Percentiles rank a stretch among this genome's conserved stretches.
phyloP scores from a whole-genome alignment of 2,329 filamentous ascomycete genomes.

The Fusarium poae region DNA sequence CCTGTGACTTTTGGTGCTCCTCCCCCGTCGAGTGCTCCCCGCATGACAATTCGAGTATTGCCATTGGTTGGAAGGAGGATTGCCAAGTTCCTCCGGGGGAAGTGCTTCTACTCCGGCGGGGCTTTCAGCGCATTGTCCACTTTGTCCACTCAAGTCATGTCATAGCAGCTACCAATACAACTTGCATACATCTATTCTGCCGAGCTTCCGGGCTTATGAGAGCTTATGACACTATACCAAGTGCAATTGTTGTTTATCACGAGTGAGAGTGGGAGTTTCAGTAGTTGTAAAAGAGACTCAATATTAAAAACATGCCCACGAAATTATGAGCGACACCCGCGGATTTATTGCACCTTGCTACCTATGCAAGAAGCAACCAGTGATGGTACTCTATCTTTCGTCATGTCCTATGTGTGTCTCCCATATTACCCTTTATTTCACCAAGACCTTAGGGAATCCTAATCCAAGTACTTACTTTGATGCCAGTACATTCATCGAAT shows the following conservation, averaged over 20 bases:
- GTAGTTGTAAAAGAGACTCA: background rate
- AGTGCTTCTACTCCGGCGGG: conserved; percentile 36
- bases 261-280: background rate
- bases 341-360: background rate
- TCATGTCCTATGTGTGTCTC: background rate
- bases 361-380: background rate
- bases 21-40: conserved; percentile 43
- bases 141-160: conserved; percentile 14
- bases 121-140: conserved; percentile 25
- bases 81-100: conserved; percentile 23
- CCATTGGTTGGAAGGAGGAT: conserved; percentile 40
- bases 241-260: too few relatives aligned
- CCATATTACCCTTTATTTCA: background rate
- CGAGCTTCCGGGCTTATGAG: conserved; percentile 11
- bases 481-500: too few relatives aligned
- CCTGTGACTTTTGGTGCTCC: conserved; percentile 49
- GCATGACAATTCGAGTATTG: conserved; percentile 46
- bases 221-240: too few relatives aligned
- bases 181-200: background rate
- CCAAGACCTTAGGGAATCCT: background rate
- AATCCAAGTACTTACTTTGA: background rate
- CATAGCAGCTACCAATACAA: conserved; percentile 8
- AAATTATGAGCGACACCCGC: conserved; percentile 19
- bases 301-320: background rate
- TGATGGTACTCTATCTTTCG: background rate